Percentiles rank a stretch among this genome's conserved stretches.
phyloP scores from a whole-genome alignment of 2,329 filamentous ascomycete genomes.

The Diplodia seriata region DNA sequence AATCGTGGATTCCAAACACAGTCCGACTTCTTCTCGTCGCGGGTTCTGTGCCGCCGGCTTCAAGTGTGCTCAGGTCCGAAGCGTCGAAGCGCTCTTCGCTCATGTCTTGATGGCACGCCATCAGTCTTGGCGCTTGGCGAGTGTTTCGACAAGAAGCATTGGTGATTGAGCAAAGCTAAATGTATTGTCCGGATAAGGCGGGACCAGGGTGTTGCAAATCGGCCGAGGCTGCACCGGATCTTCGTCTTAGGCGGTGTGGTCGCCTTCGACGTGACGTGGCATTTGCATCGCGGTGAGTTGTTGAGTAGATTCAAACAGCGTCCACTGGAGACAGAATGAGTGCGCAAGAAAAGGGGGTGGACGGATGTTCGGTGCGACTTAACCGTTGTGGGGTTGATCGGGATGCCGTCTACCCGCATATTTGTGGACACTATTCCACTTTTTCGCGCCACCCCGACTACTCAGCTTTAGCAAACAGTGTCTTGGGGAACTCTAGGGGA shows the following conservation, averaged over 20 bases:
- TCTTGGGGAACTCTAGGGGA: too few species aligned
- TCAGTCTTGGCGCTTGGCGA: not conserved
- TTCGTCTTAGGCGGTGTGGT: conserved; percentile 11
- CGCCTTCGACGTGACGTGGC: not conserved
- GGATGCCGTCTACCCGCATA: conserved; percentile 7
- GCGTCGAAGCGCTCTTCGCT: not conserved
- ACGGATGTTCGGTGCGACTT: conserved; percentile 6
- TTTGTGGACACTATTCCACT: conserved; percentile 7
- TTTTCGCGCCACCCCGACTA: conserved; percentile 1
- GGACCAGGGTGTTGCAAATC: not conserved
- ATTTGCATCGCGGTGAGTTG: not conserved
- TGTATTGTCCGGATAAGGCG: not conserved
- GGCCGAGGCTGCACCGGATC: conserved; percentile 20
- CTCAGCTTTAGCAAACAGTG: too few species aligned
- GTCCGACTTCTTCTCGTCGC: not conserved
- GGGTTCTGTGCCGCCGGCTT: not conserved
- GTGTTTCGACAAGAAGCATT: not conserved
- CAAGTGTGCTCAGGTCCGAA: not conserved
- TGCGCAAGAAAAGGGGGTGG: conserved; percentile 5
- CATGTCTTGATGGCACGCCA: not conserved
- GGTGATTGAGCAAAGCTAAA: not conserved
- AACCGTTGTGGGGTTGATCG: conserved; percentile 15
- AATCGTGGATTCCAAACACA: conserved; percentile 49
- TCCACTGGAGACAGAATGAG: not conserved
- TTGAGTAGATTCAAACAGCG: not conserved